Conservation (phyloP, 2,329 filamentous ascomycete genomes). For the Botrytis galanthina region DNA sequence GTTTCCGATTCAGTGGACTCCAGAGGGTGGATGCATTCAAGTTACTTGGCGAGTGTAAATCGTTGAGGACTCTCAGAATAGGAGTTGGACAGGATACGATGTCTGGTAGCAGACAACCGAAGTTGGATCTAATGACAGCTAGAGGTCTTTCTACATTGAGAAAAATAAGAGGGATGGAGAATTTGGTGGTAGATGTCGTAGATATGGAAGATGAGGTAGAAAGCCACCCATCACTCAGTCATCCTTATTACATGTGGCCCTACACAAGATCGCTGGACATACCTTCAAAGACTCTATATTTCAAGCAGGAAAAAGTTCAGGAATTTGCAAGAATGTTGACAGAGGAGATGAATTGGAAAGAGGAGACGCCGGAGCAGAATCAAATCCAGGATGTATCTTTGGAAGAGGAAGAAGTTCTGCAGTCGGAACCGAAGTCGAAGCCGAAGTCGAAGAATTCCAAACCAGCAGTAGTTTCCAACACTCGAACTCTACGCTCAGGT, state of each 20-base stretch:
- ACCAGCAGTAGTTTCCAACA: neutral
- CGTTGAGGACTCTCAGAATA: neutral
- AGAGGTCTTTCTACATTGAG: neutral
- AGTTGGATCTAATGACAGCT: neutral
- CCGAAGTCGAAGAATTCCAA: neutral
- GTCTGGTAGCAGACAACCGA: neutral
- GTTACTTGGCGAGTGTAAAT: constrained; percentile 7
- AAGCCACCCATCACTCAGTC: no score
- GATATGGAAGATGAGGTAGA: no score
- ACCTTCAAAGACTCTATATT: neutral
- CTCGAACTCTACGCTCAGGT: neutral
- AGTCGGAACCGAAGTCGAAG: neutral
- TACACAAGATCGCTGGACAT: neutral
- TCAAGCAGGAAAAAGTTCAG: neutral
- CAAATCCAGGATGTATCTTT: neutral
- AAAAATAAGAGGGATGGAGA: constrained; percentile 4
- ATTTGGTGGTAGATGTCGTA: neutral
- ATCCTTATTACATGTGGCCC: no score
- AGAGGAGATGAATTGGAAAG: neutral
- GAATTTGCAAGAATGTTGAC: neutral
- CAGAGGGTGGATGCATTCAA: neutral
- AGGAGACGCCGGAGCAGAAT: neutral
- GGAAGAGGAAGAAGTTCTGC: neutral
- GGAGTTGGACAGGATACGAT: neutral
- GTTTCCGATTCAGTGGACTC: neutral